Base-by-base conservation (phyloP, 225 moss, liverwort and hornwort species). In the Rhytidiadelphus loreus region DNA sequence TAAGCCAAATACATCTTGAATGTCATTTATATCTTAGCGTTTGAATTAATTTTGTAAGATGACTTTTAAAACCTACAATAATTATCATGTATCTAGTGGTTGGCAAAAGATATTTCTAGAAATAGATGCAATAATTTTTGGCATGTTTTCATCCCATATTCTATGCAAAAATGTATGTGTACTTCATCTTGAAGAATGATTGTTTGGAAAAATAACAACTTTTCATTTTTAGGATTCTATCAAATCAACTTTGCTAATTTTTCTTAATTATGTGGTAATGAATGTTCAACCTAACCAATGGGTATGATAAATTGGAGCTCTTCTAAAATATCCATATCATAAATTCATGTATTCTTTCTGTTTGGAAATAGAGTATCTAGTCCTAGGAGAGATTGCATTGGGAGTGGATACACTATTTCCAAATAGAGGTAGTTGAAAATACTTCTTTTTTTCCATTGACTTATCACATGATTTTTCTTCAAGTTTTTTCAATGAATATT, bases 281-380 rank as follows among this genome's bases (percentile, higher is more conserved):
- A 75, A 50, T 32, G 21, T 75, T 33, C 13, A 50, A 21, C 5
- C 21, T 50, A 21, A 21, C 21, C 5, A 21, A 50, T 52, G 8
- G 8, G 1, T 33, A 22, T 1, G 0, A 8, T 8, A 22, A 50
- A 33, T 48, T 33, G 4, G 21, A 50, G 3, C 0, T 8, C 21
- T 50, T 50, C 3, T 0, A 7, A 44, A 75, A 12, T 33, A 13
- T 50, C 1, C 21, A 50, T 75, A 75, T 33, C 0, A 5, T 33
- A 75, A 29, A 21, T 50, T 33, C 0, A 21, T 32, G 0, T 33
- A 50, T 50, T 50, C 9, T 13, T 4, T 50, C 13, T 13, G 50
- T 50, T 13, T 50, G 50, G 14, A 50, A 50, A 50, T 50, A 50
- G 50, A 13, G 4, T 50, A 50, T 50, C 50, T 4, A 13, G 13